Base-by-base conservation (phyloP, 768 basidiomycete species). In the Suillus tomentosus region DNA sequence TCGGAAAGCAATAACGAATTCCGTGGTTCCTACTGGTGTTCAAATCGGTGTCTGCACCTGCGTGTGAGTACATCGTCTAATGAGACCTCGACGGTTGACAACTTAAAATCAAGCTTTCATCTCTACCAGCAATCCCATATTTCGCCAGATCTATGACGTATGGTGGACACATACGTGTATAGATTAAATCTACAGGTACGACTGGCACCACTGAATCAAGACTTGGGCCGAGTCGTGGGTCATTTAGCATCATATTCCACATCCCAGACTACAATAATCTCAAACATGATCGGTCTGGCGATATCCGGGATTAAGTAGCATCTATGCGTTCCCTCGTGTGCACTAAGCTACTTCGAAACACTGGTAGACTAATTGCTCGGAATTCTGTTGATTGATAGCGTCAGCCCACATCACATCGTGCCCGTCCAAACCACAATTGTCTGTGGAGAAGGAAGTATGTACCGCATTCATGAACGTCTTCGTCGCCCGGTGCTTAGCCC, bases 341-440 rank as follows among this genome's bases (percentile, higher is more conserved):
- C 13, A 24, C 56, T 31, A 58, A 58, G 17, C 40, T 31, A 3
- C 57, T 58, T 42, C 40, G 57, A 58, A 57, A 40, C 56, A 17
- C 55, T 9, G 15, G 55, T 17, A 27, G 22, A 37, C 39, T 24
- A 13, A 40, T 24, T 24, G 39, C 24, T 19, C 3, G 5, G 5
- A 42, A 13, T 58, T 27, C 40, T 17, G 6, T 39, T 34, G 36
- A 19, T 19, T 42, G 19, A 42, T 42, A 19, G 22, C 9, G 11
- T 22, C 24, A 40, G 3, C 17, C 9, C 22, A 57, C 22, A 56
- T 57, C 39, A 27, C 40, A 27, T 58, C 24, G 39, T 40, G 39
- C 11, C 57, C 40, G 57, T 42, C 27, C 24, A 19, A 42, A 42
- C 39, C 31, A 19, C 39, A 17, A 19, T 43, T 7, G 40, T 40